A percentile compares a stretch with the other conserved stretches of the same genome.
These are phyloP conservation scores for Lyophyllum shimeji DNA, from an alignment of 768 basidiomycete species.

Conservation along the genomic window DNA sequence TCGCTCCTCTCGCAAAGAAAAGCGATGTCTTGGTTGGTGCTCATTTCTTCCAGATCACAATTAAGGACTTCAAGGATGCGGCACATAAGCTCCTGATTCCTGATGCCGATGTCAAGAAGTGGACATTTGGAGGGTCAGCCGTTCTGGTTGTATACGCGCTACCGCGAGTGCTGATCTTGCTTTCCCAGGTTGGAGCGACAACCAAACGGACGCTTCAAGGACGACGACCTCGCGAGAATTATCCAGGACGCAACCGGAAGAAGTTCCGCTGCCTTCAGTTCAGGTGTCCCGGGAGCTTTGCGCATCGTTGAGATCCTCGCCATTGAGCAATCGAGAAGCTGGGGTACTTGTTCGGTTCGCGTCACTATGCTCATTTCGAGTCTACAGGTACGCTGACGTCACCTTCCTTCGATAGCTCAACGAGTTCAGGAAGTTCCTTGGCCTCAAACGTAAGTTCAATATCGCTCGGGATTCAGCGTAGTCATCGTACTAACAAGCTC, in stretches of 20 bases:
- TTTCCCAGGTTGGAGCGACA: slow-evolving; percentile 47
- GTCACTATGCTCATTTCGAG: neutral
- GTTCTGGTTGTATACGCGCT: neutral
- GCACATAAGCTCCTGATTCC: slow-evolving; percentile 30
- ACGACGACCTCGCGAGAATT: slow-evolving; percentile 61
- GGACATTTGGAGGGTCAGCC: slow-evolving; percentile 56
- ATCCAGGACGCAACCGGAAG: slow-evolving; percentile 61
- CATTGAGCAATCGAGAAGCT: slow-evolving; percentile 63
- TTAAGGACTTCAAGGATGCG: slow-evolving; percentile 36
- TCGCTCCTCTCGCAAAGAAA: neutral
- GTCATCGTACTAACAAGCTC: slow-evolving; percentile 4
- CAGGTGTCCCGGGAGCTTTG: slow-evolving; percentile 67
- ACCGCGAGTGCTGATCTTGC: neutral
- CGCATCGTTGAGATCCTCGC: slow-evolving; percentile 68
- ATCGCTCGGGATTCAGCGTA: neutral
- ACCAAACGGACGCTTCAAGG: slow-evolving; percentile 54
- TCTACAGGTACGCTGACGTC: slow-evolving; percentile 2
- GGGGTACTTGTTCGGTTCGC: slow-evolving; percentile 73
- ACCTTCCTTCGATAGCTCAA: slow-evolving; percentile 44
- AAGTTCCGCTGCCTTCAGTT: slow-evolving; percentile 62
- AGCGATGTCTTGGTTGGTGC: neutral
- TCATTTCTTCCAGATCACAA: slow-evolving; percentile 25
- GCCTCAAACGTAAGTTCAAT: slow-evolving; percentile 55
- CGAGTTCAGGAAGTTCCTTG: slow-evolving; percentile 72
- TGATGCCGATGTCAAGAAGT: slow-evolving; percentile 37